Base-by-base conservation (phyloP, 306 rosid genomes). In the Quercus bicolor region DNA sequence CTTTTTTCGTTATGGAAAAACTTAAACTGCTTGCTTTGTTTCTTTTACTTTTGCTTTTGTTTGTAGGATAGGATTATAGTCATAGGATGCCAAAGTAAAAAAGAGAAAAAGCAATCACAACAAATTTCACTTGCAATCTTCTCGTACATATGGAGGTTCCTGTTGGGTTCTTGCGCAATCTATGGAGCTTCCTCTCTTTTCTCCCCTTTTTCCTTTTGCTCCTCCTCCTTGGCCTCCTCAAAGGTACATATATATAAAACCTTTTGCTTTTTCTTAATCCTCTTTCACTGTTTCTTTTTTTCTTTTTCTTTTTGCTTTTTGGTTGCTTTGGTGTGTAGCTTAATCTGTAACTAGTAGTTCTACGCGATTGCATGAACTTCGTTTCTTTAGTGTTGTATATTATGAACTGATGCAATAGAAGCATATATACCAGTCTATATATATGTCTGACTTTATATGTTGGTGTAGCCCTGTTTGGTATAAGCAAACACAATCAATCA, bases 161-260 rank as follows among this genome's bases (percentile, higher is more conserved):
- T 6, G 71, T 72, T 21, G 79, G 80, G 53, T 85, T 91, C 31
- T 5, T 72, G 60, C 68, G 80, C 65, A 85, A 74, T 78, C 79
- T 89, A 19, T 81, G 93, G 93, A 85, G 89, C 68, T 87, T 93
- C 74, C 4, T 91, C 83, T 85, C 89, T 56, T 89, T 93, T 84
- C 76, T 91, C 18, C 89, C 89, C 59, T 87, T 91, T 89, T 91
- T 93, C 89, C 76, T 88, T 73, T 76, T 83, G 84, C 94, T 93
- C 69, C 74, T 87, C 69, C 23, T 84, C 78, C 88, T 93, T 26
- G 97, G 89, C 80, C 54, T 88, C 75, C 81, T 89, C 74, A 93
- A 93, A 91, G 98, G 98, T 93, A 52, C 16, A 3, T n/a, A 3
- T 16, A 8, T 78, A 28, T 48, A 6, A 11, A 48, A 5, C 53